These are phyloP conservation scores for Dactylellina parvicollis DNA, from an alignment of 2,329 filamentous ascomycete genomes.

Conservation along the genomic window DNA sequence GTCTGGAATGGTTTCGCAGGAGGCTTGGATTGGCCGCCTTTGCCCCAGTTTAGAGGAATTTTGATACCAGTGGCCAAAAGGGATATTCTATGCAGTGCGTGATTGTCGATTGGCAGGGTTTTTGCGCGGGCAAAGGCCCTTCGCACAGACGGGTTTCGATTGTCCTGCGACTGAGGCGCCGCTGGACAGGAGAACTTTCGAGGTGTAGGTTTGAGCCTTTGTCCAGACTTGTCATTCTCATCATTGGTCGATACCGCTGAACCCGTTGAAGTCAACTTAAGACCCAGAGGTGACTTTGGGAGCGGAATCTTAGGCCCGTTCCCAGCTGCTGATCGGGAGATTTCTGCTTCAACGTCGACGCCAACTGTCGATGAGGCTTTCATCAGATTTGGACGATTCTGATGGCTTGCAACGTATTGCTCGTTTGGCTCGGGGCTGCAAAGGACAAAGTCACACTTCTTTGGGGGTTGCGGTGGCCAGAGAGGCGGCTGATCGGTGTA, in stretches of 20 bases:
- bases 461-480: conserved; percentile 17
- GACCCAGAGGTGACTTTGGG: conserved; percentile 5
- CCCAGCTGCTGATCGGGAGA: conserved; percentile 2
- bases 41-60: conserved; percentile 9
- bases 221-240: conserved; percentile 6
- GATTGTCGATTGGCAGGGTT: conserved; percentile 33
- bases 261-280: conserved; percentile 21
- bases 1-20: conserved; percentile 38
- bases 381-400: conserved; percentile 10
- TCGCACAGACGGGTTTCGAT: not conserved
- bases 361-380: conserved; percentile 27
- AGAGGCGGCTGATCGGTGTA: conserved; percentile 32
- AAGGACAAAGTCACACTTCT: conserved; percentile 17
- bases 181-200: not conserved
- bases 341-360: conserved; percentile 5
- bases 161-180: not conserved
- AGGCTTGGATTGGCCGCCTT: not conserved
- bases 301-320: not conserved
- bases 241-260: not conserved
- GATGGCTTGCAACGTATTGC: conserved; percentile 23
- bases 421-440: conserved; percentile 23
- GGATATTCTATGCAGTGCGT: conserved; percentile 5
- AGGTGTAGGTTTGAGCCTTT: not conserved
- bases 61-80: conserved; percentile 15
- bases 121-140: conserved; percentile 13